Conservation (phyloP, 1,284 basidiomycete species). For the Cystobasidiaceae sp. region DNA sequence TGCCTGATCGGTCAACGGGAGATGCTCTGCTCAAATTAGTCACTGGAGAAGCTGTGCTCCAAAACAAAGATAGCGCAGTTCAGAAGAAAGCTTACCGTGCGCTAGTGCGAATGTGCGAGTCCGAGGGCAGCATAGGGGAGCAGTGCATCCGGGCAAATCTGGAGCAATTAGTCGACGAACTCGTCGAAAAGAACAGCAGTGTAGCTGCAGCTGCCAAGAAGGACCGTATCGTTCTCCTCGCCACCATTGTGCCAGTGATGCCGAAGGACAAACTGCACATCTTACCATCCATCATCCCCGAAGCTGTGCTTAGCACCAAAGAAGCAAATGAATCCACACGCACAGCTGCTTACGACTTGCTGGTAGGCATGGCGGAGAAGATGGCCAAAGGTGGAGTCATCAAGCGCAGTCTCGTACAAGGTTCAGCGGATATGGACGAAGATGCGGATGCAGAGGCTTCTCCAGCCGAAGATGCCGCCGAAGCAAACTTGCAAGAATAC, state of each 20-base stretch:
- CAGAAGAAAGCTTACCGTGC: constrained; percentile 96
- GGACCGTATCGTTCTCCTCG: constrained; percentile 77
- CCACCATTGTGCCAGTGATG: constrained; percentile 65
- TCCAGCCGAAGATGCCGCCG: constrained; percentile 51
- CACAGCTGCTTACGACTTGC: constrained; percentile 79
- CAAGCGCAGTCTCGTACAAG: constrained; percentile 68
- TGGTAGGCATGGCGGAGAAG: constrained; percentile 87
- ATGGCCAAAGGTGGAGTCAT: constrained; percentile 82
- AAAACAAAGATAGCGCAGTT: constrained; percentile 72
- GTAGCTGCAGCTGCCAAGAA: constrained; percentile 83
- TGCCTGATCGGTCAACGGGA: constrained; percentile 60
- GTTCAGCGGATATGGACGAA: constrained; percentile 61
- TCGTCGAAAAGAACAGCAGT: constrained; percentile 59
- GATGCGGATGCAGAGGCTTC: constrained; percentile 27
- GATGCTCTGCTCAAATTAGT: constrained; percentile 60
- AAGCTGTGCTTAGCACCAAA: constrained; percentile 95
- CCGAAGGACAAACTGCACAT: constrained; percentile 71
- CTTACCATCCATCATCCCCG: constrained; percentile 83
- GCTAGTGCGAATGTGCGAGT: constrained; percentile 66
- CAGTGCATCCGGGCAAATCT: constrained; percentile 54
- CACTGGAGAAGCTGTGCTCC: constrained; percentile 58
- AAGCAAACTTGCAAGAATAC: constrained; percentile 83
- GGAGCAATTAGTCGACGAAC: constrained; percentile 52
- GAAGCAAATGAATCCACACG: constrained; percentile 93
- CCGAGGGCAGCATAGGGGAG: constrained; percentile 41